phyloP scores from a whole-genome alignment of 2,329 filamentous ascomycete species.

The Aureobasidium pullulans region DNA sequence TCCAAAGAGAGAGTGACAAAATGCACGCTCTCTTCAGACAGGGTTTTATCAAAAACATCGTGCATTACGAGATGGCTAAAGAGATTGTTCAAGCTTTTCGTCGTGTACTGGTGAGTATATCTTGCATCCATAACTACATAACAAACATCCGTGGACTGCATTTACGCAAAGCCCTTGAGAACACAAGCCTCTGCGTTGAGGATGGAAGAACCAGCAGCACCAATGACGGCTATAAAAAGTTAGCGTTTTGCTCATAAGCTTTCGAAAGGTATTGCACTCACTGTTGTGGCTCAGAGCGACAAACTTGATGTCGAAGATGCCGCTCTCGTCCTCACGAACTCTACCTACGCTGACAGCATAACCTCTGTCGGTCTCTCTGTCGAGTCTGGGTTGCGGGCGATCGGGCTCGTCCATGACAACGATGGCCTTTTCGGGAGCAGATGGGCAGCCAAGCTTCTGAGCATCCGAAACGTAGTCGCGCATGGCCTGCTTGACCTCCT shows the following conservation, averaged over 20 bases:
- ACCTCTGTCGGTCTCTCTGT: constrained; percentile 75
- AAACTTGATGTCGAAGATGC: constrained; percentile 92
- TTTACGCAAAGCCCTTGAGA: constrained; percentile 57
- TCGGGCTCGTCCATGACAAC: constrained; percentile 84
- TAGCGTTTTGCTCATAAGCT: background rate
- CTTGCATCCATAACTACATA: constrained; percentile 8
- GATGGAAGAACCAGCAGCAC: constrained; percentile 92
- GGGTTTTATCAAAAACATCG: no score
- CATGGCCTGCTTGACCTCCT: constrained; percentile 72
- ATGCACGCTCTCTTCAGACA: no score
- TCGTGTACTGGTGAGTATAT: background rate
- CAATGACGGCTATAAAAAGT: constrained; percentile 64
- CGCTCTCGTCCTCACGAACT: constrained; percentile 75
- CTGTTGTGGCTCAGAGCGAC: constrained; percentile 83
- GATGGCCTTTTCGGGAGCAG: constrained; percentile 74
- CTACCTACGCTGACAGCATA: constrained; percentile 90
- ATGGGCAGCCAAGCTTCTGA: constrained; percentile 75
- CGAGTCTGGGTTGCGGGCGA: constrained; percentile 82
- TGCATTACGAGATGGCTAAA: no score
- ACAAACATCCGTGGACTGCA: background rate
- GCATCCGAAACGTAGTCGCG: constrained; percentile 75
- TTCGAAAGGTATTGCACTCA: constrained; percentile 26
- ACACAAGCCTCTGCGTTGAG: constrained; percentile 89
- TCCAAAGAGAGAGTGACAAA: no score
- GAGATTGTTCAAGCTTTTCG: background rate